Evolutionary conservation across 129 eudicot species (phyloP), one percentile per base, ranked within the genome.

Genomic region (Artemisia annua): DNA sequence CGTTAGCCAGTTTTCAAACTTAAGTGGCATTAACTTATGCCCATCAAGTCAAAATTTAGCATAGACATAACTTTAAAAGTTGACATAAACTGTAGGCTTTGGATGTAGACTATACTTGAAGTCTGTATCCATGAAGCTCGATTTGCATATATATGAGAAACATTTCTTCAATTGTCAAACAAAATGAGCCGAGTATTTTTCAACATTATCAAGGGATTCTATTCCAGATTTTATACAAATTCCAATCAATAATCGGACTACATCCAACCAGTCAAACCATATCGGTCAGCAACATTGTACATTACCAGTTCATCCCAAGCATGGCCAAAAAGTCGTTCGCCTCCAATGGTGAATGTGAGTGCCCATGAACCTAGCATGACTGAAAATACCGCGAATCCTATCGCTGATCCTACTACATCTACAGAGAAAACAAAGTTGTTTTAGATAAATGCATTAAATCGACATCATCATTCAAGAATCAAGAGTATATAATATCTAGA

Each of bases 231-330:
- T 67, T 30, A 66, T 50, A 68, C 73, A 66, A 39, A 54, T 52
- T 14, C 59, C 20, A 28, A 68, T 48, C 5, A 3, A 24, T 32
- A 59, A 59, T 30, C 63, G 28, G 26, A 60, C 76, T 81, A 90
- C 71, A 92, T 79, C 96, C 87, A 83, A 72, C 97, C 95, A 11
- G 92, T 87, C 84, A 93, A 81, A 22, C 91, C 98, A 71, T 80
- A 89, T 72, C 73, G 84, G 52, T 93, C 98, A 48, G 98, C 98
- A 75, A 89, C 83, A 75, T 93, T 93, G 90, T 89, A 89, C 97
- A 93, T 93, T 57, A 93, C 92, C 26, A 93, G 83, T 72, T 93
- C 88, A 81, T 89, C 78, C 97, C 98, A 93, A n/a, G 82, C 79
- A 76, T 81, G 96, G 70, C 98, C 98, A 59, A 93, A 84, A 56